These are phyloP conservation scores for Prunus mira DNA, from an alignment of 306 rosid genomes.

Conservation along the genomic window DNA sequence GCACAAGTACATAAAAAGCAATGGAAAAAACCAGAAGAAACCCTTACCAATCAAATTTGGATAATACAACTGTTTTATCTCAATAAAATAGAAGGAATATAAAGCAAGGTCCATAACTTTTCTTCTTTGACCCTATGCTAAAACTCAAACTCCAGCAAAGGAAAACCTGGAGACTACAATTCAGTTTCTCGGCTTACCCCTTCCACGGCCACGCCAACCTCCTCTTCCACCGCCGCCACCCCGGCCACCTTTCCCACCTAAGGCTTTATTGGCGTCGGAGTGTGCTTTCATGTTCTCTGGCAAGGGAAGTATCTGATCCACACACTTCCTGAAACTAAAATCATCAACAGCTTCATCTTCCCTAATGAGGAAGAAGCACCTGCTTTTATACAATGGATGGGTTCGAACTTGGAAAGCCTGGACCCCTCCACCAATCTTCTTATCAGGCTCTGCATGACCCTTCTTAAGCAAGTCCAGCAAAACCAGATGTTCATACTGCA, in stretches of 20 bases:
- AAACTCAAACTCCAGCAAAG: background rate
- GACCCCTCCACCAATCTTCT: conserved; percentile 58
- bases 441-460: conserved; percentile 62
- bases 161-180: background rate
- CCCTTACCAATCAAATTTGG: conserved; percentile 3
- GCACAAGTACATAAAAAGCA: background rate
- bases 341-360: conserved; percentile 64
- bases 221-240: conserved; percentile 61
- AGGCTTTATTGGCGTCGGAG: conserved; percentile 45
- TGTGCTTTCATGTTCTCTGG: conserved; percentile 67
- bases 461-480: conserved; percentile 68
- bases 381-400: conserved; percentile 75
- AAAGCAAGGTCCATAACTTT: background rate
- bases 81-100: background rate
- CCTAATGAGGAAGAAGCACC: conserved; percentile 77
- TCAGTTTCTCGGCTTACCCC: conserved; percentile 56
- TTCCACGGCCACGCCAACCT: conserved; percentile 59
- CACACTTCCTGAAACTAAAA: conserved; percentile 91
- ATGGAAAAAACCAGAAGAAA: background rate
- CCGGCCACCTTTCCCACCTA: conserved; percentile 51
- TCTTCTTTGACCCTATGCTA: background rate
- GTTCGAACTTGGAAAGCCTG: conserved; percentile 56
- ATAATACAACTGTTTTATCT: conserved; percentile 6
- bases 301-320: conserved; percentile 70
- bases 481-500: conserved; percentile 72